Percentiles rank a stretch among this genome's conserved stretches.
These are phyloP conservation scores for Boechera stricta DNA, from an alignment of 345 rosid species.

Conservation along the genomic window DNA sequence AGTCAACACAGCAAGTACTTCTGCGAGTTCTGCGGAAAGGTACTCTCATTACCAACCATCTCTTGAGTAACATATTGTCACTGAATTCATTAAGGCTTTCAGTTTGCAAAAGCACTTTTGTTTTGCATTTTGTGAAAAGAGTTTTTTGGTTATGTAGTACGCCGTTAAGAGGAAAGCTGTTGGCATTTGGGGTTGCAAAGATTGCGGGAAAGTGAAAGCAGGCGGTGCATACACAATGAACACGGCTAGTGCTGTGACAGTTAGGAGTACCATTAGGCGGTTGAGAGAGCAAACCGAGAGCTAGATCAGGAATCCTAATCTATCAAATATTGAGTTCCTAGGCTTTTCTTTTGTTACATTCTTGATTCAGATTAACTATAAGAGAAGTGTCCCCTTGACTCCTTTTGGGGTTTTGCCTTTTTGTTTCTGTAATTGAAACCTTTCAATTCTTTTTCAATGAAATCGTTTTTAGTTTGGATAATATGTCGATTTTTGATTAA, in stretches of 20 bases:
- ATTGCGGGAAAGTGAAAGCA: constrained; percentile 69
- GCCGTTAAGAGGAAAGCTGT: constrained; percentile 72
- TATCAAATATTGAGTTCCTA: too few species aligned
- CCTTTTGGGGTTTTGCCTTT: neutral
- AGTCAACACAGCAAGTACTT: constrained; percentile 86
- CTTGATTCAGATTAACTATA: neutral
- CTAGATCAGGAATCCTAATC: constrained; percentile 31
- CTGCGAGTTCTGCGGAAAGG: constrained; percentile 92
- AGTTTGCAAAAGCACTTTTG: neutral
- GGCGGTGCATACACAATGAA: constrained; percentile 37
- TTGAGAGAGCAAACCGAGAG: constrained; percentile 78
- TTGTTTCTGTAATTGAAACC: constrained; percentile 5
- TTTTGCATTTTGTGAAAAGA: too few species aligned
- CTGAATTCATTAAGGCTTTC: neutral
- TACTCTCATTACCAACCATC: constrained; percentile 24
- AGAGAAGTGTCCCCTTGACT: neutral
- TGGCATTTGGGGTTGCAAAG: constrained; percentile 77
- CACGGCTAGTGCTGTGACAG: constrained; percentile 71
- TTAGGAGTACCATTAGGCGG: constrained; percentile 72
- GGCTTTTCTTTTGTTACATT: constrained; percentile 5
- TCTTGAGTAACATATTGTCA: neutral
- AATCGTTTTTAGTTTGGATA: neutral
- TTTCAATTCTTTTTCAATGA: neutral
- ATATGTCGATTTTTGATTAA: too few species aligned
- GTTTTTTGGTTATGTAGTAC: constrained; percentile 39